These are phyloP conservation scores for Erigeron canadensis DNA, from an alignment of 129 eudicot species.

Conservation along the genomic window DNA sequence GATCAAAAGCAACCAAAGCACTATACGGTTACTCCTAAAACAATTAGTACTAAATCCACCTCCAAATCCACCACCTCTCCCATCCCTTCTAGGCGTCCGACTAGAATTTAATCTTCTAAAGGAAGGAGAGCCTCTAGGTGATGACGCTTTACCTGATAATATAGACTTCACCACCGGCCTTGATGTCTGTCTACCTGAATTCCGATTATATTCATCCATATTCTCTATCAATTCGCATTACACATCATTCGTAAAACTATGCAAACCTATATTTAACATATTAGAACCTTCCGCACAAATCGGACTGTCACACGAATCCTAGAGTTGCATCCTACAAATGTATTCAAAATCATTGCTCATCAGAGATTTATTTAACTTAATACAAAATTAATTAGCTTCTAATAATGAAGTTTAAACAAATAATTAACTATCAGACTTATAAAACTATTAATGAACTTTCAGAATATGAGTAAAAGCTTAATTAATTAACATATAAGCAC, in stretches of 20 bases:
- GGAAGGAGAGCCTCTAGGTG: constrained; percentile 80
- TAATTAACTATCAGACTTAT: too few relatives aligned
- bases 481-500: too few relatives aligned
- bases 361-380: too few relatives aligned
- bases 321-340: too few relatives aligned
- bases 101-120: constrained; percentile 64
- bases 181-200: constrained; percentile 45
- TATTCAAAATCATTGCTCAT: too few relatives aligned
- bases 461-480: too few relatives aligned
- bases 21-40: constrained; percentile 64
- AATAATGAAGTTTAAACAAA: too few relatives aligned
- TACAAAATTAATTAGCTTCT: too few relatives aligned
- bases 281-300: too few relatives aligned
- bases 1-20: constrained; percentile 91
- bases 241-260: constrained; percentile 13
- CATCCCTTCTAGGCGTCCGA: constrained; percentile 76
- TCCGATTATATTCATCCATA: constrained; percentile 62
- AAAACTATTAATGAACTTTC: too few relatives aligned
- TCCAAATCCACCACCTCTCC: constrained; percentile 39
- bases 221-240: constrained; percentile 20
- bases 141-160: constrained; percentile 72
- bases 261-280: neutral
- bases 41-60: constrained; percentile 45
- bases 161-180: constrained; percentile 55
- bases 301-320: too few relatives aligned